Percentiles rank a stretch among this genome's conserved stretches.
Evolutionary conservation across 495 filamentous ascomycete species (phyloP).

Genomic region (Penicillium diatomitis): DNA sequence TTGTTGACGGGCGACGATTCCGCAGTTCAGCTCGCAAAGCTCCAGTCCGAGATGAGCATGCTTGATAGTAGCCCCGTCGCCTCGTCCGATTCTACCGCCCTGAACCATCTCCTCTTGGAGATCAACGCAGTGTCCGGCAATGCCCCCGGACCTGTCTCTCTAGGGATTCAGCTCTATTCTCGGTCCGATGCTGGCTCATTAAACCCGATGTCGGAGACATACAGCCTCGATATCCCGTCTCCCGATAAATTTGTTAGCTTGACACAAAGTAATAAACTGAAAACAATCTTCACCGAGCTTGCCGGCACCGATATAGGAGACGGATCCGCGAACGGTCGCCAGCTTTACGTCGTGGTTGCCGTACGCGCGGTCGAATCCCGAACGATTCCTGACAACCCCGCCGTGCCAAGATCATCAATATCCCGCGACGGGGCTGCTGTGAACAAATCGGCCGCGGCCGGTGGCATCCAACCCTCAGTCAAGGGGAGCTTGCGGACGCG

Average conservation of each 20-base stretch:
- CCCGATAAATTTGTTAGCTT: conserved; percentile 53
- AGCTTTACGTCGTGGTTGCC: conserved; percentile 78
- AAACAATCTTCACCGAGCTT: conserved; percentile 81
- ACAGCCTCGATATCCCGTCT: conserved; percentile 67
- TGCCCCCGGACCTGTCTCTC: conserved; percentile 57
- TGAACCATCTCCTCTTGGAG: conserved; percentile 81
- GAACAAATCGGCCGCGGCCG: conserved; percentile 16
- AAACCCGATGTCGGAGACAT: conserved; percentile 71
- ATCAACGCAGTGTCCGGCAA: conserved; percentile 70
- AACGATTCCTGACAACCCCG: conserved; percentile 21
- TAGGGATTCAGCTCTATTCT: conserved; percentile 72
- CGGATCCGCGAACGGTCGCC: conserved; percentile 49
- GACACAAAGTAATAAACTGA: conserved; percentile 55
- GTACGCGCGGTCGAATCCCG: conserved; percentile 57
- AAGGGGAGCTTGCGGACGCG: conserved; percentile 45
- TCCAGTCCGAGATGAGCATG: conserved; percentile 94
- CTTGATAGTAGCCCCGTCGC: conserved; percentile 66
- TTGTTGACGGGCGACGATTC: conserved; percentile 89
- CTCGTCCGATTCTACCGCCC: conserved; percentile 55
- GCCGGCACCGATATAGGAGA: conserved; percentile 77
- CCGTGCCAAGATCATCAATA: conserved; percentile 20
- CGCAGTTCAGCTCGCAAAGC: conserved; percentile 76
- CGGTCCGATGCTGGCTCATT: conserved; percentile 52
- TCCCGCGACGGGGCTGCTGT: conserved; percentile 31
- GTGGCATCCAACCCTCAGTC: conserved; percentile 19